phyloP scores from a whole-genome alignment of 805 yeast genomes.

The Myxozyma udenii region DNA sequence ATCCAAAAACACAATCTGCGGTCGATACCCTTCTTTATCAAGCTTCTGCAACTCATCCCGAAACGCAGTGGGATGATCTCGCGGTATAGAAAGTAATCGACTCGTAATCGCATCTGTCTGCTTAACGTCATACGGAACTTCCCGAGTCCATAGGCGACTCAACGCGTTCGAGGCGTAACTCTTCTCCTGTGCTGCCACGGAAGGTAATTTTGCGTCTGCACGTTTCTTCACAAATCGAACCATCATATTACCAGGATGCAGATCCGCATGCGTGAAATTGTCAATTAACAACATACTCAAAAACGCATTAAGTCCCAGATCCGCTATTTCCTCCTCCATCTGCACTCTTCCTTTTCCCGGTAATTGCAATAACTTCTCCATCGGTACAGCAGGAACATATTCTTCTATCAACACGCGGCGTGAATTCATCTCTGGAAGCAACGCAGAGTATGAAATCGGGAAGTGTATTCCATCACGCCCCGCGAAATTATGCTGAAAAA shows the following conservation, averaged over 20 bases:
- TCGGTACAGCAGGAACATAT: constrained; percentile 75
- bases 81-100: constrained; percentile 29
- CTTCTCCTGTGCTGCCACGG: constrained; percentile 1
- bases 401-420: constrained; percentile 84
- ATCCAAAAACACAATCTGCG: constrained; percentile 87
- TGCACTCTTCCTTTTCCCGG: constrained; percentile 32
- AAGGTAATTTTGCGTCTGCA: constrained; percentile 29
- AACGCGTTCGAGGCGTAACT: constrained; percentile 1
- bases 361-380: constrained; percentile 62
- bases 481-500: constrained; percentile 67
- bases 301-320: constrained; percentile 85
- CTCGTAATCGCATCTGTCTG: constrained; percentile 32
- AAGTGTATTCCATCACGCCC: constrained; percentile 62
- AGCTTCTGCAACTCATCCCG: constrained; percentile 44
- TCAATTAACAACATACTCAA: constrained; percentile 88
- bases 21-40: constrained; percentile 60
- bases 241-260: constrained; percentile 95
- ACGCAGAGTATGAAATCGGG: constrained; percentile 66
- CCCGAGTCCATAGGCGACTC: constrained; percentile 15
- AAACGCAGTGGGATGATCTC: constrained; percentile 22
- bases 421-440: constrained; percentile 42
- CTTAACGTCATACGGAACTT: constrained; percentile 27
- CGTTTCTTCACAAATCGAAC: constrained; percentile 59
- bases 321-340: constrained; percentile 57
- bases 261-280: constrained; percentile 92